Base-by-base conservation (phyloP, 371 early-diverging fungal genomes). In the Syncephalastrum sp. region DNA sequence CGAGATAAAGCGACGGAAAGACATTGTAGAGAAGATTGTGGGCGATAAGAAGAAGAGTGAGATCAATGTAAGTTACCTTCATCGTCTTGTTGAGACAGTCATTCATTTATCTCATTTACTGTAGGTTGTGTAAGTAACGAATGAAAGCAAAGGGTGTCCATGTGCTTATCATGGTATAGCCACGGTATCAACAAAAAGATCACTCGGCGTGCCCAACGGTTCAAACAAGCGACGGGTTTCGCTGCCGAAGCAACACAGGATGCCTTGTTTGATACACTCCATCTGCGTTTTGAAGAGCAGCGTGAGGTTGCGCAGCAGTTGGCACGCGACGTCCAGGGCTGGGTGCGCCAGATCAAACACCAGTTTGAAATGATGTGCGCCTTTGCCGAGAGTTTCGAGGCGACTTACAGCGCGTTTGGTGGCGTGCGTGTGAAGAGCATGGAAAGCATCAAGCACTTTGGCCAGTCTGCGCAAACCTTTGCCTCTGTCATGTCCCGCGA, bases 21-120 rank as follows among this genome's bases (percentile, higher is more conserved):
- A 94, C 68, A 85, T 91, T 50, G 91, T 92, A 0, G 92, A 94
- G 27, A 87, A 86, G 63, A 89, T 91, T 63, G 90, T 91, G 5
- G 86, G 87, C 6, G 84, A 83, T 27, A 89, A 88, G 65, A 82
- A 83, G 54, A 76, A 75, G 50, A 69, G 68, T 5, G 89, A 89
- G 47, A 80, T 85, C 3, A 82, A 82, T 79, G 85, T 86, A 73
- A 56, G 66, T 51, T n/a, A 14, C 12, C 14, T 0, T 17, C 4
- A 7, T 19, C 10, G 42, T 24, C 4, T 47, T 2, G 8, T 41
- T 25, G 23, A 27, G 17, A 14, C 4, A 48, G 27, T 5, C 10
- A 24, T 29, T 42, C 43, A 27, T 29, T 42, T 33, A 27, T 49
- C 47, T 17, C 24, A 13, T 21, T 13, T 45, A 4, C 29, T 50